Percentiles rank a stretch among this genome's conserved stretches.
Conservation (phyloP, 805 yeast genomes). For the Nakazawaea ernobii region DNA sequence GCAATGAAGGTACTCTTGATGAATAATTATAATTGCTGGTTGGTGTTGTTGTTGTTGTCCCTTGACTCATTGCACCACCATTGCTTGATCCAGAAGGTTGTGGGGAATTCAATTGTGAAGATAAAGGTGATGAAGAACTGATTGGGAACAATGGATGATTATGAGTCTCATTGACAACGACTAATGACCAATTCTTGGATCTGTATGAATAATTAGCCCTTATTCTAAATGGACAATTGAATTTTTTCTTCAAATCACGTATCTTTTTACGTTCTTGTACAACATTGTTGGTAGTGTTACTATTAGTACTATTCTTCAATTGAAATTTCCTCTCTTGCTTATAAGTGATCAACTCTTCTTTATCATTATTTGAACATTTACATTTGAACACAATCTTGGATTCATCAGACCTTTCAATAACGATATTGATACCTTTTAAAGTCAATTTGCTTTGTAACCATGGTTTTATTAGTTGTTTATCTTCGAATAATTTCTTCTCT, state of each 20-base stretch:
- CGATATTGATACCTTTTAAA: constrained; percentile 47
- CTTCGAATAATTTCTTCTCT: constrained; percentile 27
- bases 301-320: too few species aligned
- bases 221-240: constrained; percentile 57
- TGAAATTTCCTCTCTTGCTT: constrained; percentile 10
- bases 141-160: constrained; percentile 40
- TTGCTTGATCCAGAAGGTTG: not conserved
- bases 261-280: constrained; percentile 17
- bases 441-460: constrained; percentile 48
- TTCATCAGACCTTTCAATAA: constrained; percentile 57
- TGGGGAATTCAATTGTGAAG: not conserved
- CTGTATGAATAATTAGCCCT: constrained; percentile 56
- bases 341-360: constrained; percentile 12
- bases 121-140: not conserved
- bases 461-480: constrained; percentile 50
- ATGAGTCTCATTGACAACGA: constrained; percentile 54
- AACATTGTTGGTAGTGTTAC: too few species aligned
- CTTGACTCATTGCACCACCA: too few species aligned
- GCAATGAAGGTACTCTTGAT: constrained; percentile 9
- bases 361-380: constrained; percentile 30
- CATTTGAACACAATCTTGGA: constrained; percentile 59
- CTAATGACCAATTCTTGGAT: constrained; percentile 51
- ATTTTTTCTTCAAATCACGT: constrained; percentile 15
- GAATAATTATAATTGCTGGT: constrained; percentile 2
- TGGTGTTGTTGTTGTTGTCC: not conserved